These are phyloP conservation scores for Tolypocladium album DNA, from an alignment of 2,329 filamentous ascomycete species.

Conservation along the genomic window DNA sequence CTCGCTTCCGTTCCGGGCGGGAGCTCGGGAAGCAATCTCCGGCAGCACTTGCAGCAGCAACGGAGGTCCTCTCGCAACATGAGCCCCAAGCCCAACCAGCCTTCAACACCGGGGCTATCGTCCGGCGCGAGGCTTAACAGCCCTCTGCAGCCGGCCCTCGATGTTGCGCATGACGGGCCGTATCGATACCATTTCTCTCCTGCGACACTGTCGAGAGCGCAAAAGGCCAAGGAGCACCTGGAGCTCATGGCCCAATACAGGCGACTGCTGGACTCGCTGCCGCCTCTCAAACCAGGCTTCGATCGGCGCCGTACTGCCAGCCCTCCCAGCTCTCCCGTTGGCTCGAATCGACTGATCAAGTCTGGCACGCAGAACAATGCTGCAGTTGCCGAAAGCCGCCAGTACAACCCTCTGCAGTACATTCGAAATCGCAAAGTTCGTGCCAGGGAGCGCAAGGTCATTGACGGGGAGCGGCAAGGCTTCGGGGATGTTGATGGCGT, in stretches of 20 bases:
- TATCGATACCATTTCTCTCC: conserved; percentile 61
- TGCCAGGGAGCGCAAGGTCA: conserved; percentile 61
- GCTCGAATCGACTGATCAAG: conserved; percentile 16
- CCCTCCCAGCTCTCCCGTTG: conserved; percentile 28
- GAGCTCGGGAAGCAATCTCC: conserved; percentile 46
- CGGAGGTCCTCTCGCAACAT: conserved; percentile 49
- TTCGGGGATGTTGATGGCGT: conserved; percentile 68
- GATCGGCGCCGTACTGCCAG: conserved; percentile 28
- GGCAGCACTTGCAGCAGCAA: conserved; percentile 63
- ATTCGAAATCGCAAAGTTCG: conserved; percentile 84
- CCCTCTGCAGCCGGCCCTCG: conserved; percentile 37
- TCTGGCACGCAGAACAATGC: conserved; percentile 16
- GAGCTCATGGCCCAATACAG: conserved; percentile 81
- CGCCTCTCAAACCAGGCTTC: conserved; percentile 50
- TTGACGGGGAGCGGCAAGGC: conserved; percentile 65
- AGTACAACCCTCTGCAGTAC: conserved; percentile 86
- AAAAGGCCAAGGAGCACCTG: conserved; percentile 75
- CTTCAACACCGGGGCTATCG: conserved; percentile 26
- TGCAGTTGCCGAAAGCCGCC: conserved; percentile 44
- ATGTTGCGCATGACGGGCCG: conserved; percentile 27
- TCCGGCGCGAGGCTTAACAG: conserved; percentile 30
- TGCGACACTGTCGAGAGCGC: conserved; percentile 70
- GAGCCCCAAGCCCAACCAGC: conserved; percentile 44
- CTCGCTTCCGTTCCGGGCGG: conserved; percentile 42
- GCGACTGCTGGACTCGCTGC: conserved; percentile 65